Conservation (phyloP, 2,329 filamentous ascomycete species). For the Calycina marina region DNA sequence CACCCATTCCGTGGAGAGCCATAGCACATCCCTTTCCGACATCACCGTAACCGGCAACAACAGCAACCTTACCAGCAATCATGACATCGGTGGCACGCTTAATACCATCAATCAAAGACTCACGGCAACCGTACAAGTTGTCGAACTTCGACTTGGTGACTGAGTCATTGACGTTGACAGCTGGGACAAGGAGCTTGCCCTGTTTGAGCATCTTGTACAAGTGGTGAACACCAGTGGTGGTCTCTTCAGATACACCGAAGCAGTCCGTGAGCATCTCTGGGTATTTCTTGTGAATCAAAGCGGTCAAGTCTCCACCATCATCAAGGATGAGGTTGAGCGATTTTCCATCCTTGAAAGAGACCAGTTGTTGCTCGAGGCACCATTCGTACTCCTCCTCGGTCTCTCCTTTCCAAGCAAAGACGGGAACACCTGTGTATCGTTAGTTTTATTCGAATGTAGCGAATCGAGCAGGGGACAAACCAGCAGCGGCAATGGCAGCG, state of each 20-base stretch:
- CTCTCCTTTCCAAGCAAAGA: constrained; percentile 67
- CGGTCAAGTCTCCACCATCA: constrained; percentile 92
- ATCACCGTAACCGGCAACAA: constrained; percentile 96
- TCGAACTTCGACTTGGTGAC: constrained; percentile 99
- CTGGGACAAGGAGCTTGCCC: constrained; percentile 73
- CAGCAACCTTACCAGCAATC: constrained; percentile 97
- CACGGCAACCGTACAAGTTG: constrained; percentile 98
- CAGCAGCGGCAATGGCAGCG: constrained; percentile 75
- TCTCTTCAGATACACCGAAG: constrained; percentile 98
- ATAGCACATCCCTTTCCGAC: constrained; percentile 97
- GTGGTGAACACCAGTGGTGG: constrained; percentile 98
- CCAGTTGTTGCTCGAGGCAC: constrained; percentile 97
- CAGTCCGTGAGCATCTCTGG: constrained; percentile 96
- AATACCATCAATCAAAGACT: constrained; percentile 97
- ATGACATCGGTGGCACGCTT: constrained; percentile 99
- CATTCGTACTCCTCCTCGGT: constrained; percentile 99
- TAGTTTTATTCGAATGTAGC: constrained; percentile 2
- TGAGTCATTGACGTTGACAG: constrained; percentile 99
- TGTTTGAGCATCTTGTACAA: constrained; percentile 97
- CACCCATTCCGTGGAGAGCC: constrained; percentile 94
- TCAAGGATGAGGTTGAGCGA: constrained; percentile 98
- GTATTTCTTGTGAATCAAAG: constrained; percentile 95
- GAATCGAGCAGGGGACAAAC: constrained; percentile 6
- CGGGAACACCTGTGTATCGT: constrained; percentile 56
- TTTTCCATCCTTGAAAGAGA: constrained; percentile 92